phyloP scores from a whole-genome alignment of 352 stramenopile species.

The Pythium pyrilobum region DNA sequence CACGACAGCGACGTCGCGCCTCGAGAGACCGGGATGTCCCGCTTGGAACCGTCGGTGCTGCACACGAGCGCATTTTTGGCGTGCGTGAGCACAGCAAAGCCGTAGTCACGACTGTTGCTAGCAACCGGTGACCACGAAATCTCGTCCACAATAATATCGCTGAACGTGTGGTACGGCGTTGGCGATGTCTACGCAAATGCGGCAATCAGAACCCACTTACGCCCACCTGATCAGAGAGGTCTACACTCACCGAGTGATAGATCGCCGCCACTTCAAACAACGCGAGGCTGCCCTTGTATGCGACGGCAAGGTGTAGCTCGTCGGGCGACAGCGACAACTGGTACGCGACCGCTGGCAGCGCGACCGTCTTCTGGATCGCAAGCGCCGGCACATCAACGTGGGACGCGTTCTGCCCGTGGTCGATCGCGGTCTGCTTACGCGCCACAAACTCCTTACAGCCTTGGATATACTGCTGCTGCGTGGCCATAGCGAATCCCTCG shows the following conservation, averaged over 20 bases:
- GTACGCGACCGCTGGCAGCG: conserved; percentile 36
- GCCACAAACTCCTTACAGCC: conserved; percentile 38
- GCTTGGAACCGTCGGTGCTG: conserved; percentile 21
- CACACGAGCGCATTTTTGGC: conserved; percentile 39
- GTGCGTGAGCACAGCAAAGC: conserved; percentile 37
- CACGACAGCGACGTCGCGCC: conserved; percentile 26
- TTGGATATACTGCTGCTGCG: conserved; percentile 26
- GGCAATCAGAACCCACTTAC: not conserved
- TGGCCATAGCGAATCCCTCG: conserved; percentile 39
- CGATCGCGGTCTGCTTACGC: conserved; percentile 40
- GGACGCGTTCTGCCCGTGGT: conserved; percentile 48
- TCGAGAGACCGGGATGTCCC: conserved; percentile 13
- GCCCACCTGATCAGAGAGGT: not conserved
- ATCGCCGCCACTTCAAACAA: conserved; percentile 60
- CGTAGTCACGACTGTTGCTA: conserved; percentile 2
- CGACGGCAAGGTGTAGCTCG: conserved; percentile 45
- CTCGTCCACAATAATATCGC: conserved; percentile 34
- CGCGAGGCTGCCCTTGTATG: conserved; percentile 36
- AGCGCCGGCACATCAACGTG: conserved; percentile 39
- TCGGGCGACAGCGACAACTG: conserved; percentile 48
- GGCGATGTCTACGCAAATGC: conserved; percentile 23
- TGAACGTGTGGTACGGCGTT: conserved; percentile 32
- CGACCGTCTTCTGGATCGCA: conserved; percentile 28
- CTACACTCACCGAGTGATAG: conserved; percentile 38
- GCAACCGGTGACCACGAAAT: conserved; percentile 40